phyloP scores from a whole-genome alignment of 805 yeast genomes.

The Maudiozyma barnettii region DNA sequence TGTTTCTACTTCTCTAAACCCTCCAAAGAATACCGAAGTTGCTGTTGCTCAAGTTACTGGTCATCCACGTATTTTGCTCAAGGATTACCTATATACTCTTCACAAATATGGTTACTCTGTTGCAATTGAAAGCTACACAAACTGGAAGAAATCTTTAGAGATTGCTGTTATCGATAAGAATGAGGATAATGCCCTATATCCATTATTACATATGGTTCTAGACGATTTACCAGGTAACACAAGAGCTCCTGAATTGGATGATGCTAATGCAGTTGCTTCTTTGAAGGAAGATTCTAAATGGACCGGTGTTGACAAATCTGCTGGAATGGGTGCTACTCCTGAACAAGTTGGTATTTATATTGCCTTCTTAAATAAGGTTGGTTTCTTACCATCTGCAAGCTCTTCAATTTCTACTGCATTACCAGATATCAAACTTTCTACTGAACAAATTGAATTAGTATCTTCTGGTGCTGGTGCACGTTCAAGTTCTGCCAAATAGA shows the following conservation, averaged over 20 bases:
- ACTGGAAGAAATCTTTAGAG: conserved; percentile 75
- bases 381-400: conserved; percentile 64
- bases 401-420: conserved; percentile 33
- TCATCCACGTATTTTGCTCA: conserved; percentile 83
- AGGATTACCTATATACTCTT: conserved; percentile 60
- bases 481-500: conserved; percentile 44
- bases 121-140: conserved; percentile 51
- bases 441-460: conserved; percentile 49
- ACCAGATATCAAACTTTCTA: conserved; percentile 48
- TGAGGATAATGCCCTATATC: conserved; percentile 81
- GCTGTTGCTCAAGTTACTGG: conserved; percentile 94
- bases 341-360: conserved; percentile 66
- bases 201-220: conserved; percentile 86
- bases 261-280: conserved; percentile 65
- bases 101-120: conserved; percentile 65
- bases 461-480: conserved; percentile 67
- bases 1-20: conserved; percentile 72
- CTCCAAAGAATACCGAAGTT: conserved; percentile 44
- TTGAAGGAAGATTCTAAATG: conserved; percentile 50
- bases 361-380: conserved; percentile 68
- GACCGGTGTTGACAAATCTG: conserved; percentile 58
- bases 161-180: conserved; percentile 63
- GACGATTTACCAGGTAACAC: conserved; percentile 87
- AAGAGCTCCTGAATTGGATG: conserved; percentile 93
- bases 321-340: conserved; percentile 66